Base-by-base conservation (phyloP, 78 protist genomes). In the Cavenderia fasciculata region DNA sequence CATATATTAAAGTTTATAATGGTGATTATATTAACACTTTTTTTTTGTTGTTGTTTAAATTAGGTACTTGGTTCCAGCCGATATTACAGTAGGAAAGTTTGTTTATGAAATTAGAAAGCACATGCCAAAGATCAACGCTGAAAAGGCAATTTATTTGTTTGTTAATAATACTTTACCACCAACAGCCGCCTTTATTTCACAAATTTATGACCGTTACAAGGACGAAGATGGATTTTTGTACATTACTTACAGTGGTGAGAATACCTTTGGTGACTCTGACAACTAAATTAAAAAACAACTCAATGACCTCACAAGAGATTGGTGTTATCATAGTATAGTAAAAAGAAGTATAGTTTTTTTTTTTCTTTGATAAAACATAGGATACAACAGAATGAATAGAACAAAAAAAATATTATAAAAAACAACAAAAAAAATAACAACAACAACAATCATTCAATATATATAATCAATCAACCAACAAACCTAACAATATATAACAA, bases 151-250 rank as follows among this genome's bases (percentile, higher is more conserved):
- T 78, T 98, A 97, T 94, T 68, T 98, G 84, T 97, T 98, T 73
- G 95, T 96, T 34, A 92, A 94, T 92, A 90, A 95, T 44, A 78
- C 85, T 56, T 59, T 93, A 34, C 95, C 95, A 54, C 96, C 97
- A 25, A 97, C 97, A 1, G 97, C 88, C 23, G 90, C 87, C 38
- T 51, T 90, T n/a, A 97, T 97, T 90, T 90, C 95, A 2, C 49
- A 52, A 38, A 70, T 98, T 25, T 98, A 98, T 65, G 96, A 97
- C 31, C 92, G 93, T 78, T 75, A 95, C 54, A 96, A 96, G 94
- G 99, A 98, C 69, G 97, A 97, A 59, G 99, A 98, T 69, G 99
- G 99, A 41, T 97, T 97, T 87, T 69, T 85, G 69, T 85, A 85
- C 57, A 44, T 85, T 18, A 85, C 91, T 19, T 85, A 85, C 69